These are phyloP conservation scores for Tylopilus sp. DNA, from an alignment of 1,284 basidiomycete species.

Conservation along the genomic window DNA sequence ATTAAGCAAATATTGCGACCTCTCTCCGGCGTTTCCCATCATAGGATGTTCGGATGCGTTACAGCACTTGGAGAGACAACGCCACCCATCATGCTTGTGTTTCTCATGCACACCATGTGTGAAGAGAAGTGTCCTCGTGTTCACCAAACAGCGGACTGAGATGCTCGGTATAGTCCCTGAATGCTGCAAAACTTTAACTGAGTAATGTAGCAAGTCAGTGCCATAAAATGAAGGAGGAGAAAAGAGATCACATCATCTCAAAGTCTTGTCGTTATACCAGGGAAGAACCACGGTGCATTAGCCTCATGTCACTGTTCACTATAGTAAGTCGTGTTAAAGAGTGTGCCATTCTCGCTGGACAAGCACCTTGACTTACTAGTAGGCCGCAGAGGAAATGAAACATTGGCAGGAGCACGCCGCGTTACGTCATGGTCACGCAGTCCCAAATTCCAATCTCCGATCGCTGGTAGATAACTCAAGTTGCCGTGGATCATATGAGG, in stretches of 20 bases:
- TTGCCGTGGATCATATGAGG: no score
- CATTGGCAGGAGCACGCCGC: no score
- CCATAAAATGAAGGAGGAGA: slow-evolving; percentile 21
- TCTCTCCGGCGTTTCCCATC: slow-evolving; percentile 27
- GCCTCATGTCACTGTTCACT: no score
- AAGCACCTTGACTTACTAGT: no score
- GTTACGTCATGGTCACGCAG: no score
- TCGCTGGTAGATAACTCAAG: no score
- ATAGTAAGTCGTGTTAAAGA: no score
- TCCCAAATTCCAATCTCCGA: no score
- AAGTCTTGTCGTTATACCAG: not conserved
- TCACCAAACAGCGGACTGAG: slow-evolving; percentile 7
- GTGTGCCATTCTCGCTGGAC: no score
- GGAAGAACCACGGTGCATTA: not conserved
- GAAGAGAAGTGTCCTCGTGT: slow-evolving; percentile 3
- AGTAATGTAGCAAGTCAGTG: slow-evolving; percentile 15
- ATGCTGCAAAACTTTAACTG: slow-evolving; percentile 14
- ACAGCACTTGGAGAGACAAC: slow-evolving; percentile 31
- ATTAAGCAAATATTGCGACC: slow-evolving; percentile 13
- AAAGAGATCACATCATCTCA: slow-evolving; percentile 24
- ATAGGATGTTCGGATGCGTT: slow-evolving; percentile 21
- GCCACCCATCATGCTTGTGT: slow-evolving; percentile 29
- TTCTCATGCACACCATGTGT: slow-evolving; percentile 19
- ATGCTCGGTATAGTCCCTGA: slow-evolving; percentile 7
- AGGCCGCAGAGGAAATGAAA: no score